Evolutionary conservation across 305 asterid genomes (phyloP), one percentile per base, ranked within the genome.

Genomic region (Fraxinus sp.): DNA sequence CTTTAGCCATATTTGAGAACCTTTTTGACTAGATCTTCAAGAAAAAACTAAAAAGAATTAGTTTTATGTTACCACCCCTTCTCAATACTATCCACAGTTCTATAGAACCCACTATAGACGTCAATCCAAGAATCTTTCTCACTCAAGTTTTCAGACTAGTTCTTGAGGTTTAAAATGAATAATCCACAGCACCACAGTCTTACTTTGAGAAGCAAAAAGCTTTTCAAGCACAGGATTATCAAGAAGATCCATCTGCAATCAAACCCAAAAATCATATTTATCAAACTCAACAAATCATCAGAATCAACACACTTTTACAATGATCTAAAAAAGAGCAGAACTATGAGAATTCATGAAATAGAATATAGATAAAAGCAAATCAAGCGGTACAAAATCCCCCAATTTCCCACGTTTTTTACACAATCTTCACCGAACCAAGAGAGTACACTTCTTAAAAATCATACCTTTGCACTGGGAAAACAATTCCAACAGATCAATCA

Each of bases 141-240:
- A 41, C n/a, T 73, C 35, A 46, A 11, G 28, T 24, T 76, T 68
- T 10, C 11, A 70, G 52, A 37, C 46, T 55, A 32, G 57, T 26
- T 9, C 71, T 79, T 30, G 18, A 71, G 74, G 78, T 75, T 41
- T 33, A 18, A 33, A 71, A 66, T 57, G 20, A 73, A 74, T 5
- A 75, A 55, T 55, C 41, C 18, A 77, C 39, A 39, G 77, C 72
- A 22, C 74, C 33, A 77, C 35, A 66, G 73, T 83, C 97, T 89
- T 84, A 93, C 98, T 94, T 82, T 89, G 92, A 78, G 94, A 89
- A 86, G 84, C 87, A 90, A 93, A 93, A 84, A 94, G 87, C 79
- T 88, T 84, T 79, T 91, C 97, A 78, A 94, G 90, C 3, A 91
- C 94, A 0, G 93, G 89, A 88, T 88, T 91, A 84, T 92, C 97